Evolutionary conservation across 1,284 basidiomycete species (phyloP).

Genomic region (Cutaneotrichosporon cyanovorans): DNA sequence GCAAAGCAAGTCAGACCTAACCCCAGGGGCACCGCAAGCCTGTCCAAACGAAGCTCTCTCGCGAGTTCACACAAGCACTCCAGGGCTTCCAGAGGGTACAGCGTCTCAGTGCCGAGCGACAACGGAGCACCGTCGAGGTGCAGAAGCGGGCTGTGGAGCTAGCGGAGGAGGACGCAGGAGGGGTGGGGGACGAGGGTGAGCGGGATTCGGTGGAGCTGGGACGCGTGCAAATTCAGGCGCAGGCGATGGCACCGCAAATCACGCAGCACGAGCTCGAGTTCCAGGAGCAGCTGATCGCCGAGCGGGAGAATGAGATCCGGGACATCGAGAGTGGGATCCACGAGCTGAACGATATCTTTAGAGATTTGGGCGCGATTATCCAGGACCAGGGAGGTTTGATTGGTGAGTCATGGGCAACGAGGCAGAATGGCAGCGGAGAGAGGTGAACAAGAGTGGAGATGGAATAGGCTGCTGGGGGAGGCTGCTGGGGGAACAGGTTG

Average conservation of each 20-base stretch:
- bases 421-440: too few species aligned
- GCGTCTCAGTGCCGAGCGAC: slow-evolving; percentile 76
- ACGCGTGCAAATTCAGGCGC: slow-evolving; percentile 30
- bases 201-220: slow-evolving; percentile 38
- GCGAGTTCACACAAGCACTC: slow-evolving; percentile 84
- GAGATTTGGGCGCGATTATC: slow-evolving; percentile 89
- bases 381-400: slow-evolving; percentile 92
- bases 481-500: too few species aligned
- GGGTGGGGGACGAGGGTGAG: slow-evolving; percentile 4
- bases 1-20: neutral
- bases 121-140: slow-evolving; percentile 73
- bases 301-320: slow-evolving; percentile 88
- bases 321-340: slow-evolving; percentile 97
- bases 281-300: slow-evolving; percentile 91
- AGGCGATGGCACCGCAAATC: slow-evolving; percentile 50
- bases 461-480: too few species aligned
- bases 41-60: slow-evolving; percentile 75
- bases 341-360: slow-evolving; percentile 94
- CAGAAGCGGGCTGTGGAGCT: slow-evolving; percentile 38
- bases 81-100: slow-evolving; percentile 87
- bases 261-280: slow-evolving; percentile 88
- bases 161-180: slow-evolving; percentile 32
- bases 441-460: too few species aligned
- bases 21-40: slow-evolving; percentile 40
- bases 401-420: slow-evolving; percentile 52